Evolutionary conservation across 805 yeast genomes (phyloP).

Genomic region (Teunomyces tritomae): DNA sequence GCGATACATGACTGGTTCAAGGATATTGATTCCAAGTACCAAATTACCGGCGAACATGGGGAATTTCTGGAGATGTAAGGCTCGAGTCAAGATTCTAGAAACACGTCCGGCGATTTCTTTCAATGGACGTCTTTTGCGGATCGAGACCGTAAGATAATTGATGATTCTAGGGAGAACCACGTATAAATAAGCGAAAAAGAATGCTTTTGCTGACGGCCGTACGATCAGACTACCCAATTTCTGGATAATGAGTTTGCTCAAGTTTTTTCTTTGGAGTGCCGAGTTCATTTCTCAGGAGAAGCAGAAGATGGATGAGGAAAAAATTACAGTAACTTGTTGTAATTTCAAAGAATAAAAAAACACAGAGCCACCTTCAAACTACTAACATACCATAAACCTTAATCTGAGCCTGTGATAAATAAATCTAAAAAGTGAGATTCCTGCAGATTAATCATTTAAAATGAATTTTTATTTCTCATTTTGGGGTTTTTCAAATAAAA

Average conservation of each 20-base stretch:
- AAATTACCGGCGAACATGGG: conserved; percentile 34
- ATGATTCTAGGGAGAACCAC: conserved; percentile 31
- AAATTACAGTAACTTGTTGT: no score
- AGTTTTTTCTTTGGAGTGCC: background rate
- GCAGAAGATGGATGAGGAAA: background rate
- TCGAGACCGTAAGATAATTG: conserved; percentile 10
- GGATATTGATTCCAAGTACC: conserved; percentile 29
- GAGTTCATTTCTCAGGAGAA: background rate
- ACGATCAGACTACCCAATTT: background rate
- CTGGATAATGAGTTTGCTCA: background rate
- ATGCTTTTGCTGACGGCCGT: conserved; percentile 26
- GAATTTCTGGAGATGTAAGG: conserved; percentile 30
- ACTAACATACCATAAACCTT: no score
- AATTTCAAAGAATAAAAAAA: no score
- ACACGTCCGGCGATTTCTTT: conserved; percentile 15
- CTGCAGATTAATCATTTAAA: no score
- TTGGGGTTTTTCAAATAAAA: no score
- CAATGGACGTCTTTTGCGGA: conserved; percentile 14
- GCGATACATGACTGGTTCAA: conserved; percentile 12
- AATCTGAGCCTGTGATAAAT: no score
- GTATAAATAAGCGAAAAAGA: conserved; percentile 32
- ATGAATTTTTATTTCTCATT: no score
- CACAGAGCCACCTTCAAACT: no score
- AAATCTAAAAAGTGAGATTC: no score
- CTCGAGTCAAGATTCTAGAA: conserved; percentile 18